A percentile compares a stretch with the other conserved stretches of the same genome.
Evolutionary conservation across 768 basidiomycete species (phyloP).

Genomic region (Coprinellus aureogranulatus): DNA sequence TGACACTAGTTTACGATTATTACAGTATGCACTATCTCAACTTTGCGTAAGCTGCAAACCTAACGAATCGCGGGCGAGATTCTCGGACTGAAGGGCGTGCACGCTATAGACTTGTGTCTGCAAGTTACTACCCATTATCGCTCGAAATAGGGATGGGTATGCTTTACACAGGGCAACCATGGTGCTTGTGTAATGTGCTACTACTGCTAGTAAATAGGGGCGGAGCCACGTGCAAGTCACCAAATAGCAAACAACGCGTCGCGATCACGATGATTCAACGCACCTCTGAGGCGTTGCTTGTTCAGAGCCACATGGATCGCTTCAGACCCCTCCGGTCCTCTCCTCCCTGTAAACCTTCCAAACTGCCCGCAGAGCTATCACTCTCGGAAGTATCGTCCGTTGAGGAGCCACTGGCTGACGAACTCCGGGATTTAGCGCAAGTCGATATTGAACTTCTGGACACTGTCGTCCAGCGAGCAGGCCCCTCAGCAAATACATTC

Average conservation of each 20-base stretch:
- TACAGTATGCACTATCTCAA: too few relatives aligned
- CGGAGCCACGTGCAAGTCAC: too few relatives aligned
- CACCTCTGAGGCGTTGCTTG: background rate
- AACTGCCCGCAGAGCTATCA: background rate
- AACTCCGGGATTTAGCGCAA: constrained; percentile 49
- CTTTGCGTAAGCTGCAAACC: too few relatives aligned
- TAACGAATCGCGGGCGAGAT: too few relatives aligned
- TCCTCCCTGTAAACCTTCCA: constrained; percentile 28
- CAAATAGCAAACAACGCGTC: background rate
- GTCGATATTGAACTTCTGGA: constrained; percentile 72
- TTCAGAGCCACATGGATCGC: constrained; percentile 1
- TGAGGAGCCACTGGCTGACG: constrained; percentile 27
- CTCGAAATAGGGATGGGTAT: too few relatives aligned
- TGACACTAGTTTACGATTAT: too few relatives aligned
- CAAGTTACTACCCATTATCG: too few relatives aligned
- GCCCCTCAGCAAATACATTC: constrained; percentile 69
- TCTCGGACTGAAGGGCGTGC: too few relatives aligned
- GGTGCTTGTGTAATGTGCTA: too few relatives aligned
- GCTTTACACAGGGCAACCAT: too few relatives aligned
- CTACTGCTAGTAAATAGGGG: too few relatives aligned
- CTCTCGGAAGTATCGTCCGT: constrained; percentile 4
- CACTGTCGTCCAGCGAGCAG: constrained; percentile 67
- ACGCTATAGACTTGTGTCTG: too few relatives aligned
- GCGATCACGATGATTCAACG: background rate
- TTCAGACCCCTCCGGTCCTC: constrained; percentile 51